phyloP scores from a whole-genome alignment of 208 protist genomes.

The Strigomonas culicis region DNA sequence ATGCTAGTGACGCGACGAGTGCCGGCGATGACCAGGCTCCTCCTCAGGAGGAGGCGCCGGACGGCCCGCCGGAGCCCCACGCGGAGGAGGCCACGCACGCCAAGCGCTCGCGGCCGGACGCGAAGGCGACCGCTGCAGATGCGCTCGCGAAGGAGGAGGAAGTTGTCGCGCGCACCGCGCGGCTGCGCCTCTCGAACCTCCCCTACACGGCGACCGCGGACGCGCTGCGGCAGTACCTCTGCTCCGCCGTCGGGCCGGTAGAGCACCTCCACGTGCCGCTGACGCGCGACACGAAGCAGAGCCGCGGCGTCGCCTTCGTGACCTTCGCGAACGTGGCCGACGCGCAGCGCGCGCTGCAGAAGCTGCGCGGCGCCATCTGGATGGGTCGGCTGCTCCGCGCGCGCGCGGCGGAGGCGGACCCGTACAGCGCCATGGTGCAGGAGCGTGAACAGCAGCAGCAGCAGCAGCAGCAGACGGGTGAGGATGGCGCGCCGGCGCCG shows the following conservation, averaged over 20 bases:
- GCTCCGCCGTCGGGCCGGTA: slow-evolving; percentile 89
- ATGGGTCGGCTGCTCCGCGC: slow-evolving; percentile 85
- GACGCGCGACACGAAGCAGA: slow-evolving; percentile 90
- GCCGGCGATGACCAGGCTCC: slow-evolving; percentile 4
- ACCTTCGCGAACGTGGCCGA: slow-evolving; percentile 80
- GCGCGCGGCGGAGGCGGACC: slow-evolving; percentile 67
- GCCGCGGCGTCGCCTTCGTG: slow-evolving; percentile 93
- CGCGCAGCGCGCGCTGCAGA: slow-evolving; percentile 72
- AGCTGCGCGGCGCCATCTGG: slow-evolving; percentile 83
- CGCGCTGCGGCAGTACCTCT: slow-evolving; percentile 7
- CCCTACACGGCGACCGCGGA: slow-evolving; percentile 94
- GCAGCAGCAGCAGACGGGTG: not conserved
- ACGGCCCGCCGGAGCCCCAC: not conserved
- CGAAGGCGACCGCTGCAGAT: not conserved
- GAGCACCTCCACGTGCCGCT: slow-evolving; percentile 91
- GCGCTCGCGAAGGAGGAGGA: slow-evolving; percentile 26
- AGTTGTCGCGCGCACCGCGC: slow-evolving; percentile 65
- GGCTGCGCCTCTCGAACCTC: slow-evolving; percentile 96
- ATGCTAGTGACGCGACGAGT: not conserved
- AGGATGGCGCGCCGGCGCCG: not conserved
- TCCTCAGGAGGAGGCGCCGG: slow-evolving; percentile 6
- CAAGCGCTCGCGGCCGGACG: not conserved
- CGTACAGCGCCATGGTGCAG: slow-evolving; percentile 34
- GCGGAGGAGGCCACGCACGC: not conserved
- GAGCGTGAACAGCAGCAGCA: not conserved